A percentile compares a stretch with the other conserved stretches of the same genome.
Evolutionary conservation across 768 basidiomycete species (phyloP).

Genomic region (Galerina sulciceps): DNA sequence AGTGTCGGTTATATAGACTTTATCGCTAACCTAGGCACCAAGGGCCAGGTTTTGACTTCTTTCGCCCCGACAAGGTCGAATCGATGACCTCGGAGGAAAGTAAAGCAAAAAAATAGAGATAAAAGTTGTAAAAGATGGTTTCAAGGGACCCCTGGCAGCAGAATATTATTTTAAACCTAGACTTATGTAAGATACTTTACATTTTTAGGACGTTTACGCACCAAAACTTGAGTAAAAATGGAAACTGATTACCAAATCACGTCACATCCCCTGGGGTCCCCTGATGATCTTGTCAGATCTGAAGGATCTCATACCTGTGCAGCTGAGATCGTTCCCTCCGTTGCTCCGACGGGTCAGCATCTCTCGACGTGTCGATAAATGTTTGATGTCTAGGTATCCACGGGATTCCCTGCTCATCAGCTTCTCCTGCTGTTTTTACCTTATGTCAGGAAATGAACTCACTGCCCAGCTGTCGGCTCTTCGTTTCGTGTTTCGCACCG

Average conservation of each 20-base stretch:
- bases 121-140: not conserved
- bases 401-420: constrained; percentile 2
- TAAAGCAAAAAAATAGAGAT: constrained; percentile 1
- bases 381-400: constrained; percentile 10
- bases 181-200: too few species aligned
- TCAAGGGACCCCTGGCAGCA: not conserved
- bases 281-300: not conserved
- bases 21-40: not conserved
- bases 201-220: too few species aligned
- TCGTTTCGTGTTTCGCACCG: not conserved
- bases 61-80: constrained; percentile 16
- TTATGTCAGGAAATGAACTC: constrained; percentile 8
- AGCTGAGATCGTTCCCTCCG: constrained; percentile 5
- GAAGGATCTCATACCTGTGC: constrained; percentile 1
- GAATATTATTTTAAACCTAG: not conserved
- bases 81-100: constrained; percentile 16
- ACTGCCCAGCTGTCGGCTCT: not conserved
- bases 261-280: not conserved
- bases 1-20: constrained; percentile 9
- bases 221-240: too few species aligned
- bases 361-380: constrained; percentile 7
- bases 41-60: constrained; percentile 1
- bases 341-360: constrained; percentile 12
- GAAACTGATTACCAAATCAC: too few species aligned
- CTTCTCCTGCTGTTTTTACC: not conserved